Base-by-base conservation (phyloP, 208 protist genomes). In the Tritrichomonas musculus region DNA sequence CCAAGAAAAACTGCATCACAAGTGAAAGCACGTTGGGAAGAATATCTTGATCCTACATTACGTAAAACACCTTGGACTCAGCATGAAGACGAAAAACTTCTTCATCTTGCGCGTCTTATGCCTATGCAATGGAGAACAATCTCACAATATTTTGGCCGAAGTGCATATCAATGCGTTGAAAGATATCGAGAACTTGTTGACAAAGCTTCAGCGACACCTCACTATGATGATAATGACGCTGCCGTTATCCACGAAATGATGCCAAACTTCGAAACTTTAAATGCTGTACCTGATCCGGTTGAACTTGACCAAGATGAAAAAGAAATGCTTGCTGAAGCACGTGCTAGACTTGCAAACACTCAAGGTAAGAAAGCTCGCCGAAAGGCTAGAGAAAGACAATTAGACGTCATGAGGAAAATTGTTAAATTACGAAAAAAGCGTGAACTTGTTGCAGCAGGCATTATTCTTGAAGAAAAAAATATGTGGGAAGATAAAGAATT, bases 31-130 rank as follows among this genome's bases (percentile, higher is more conserved):
- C 96, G 98, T 11, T 99, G 98, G 98, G 97, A 99, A 93, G 98
- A 98, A 95, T 99, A 99, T 97, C 97, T 99, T 17, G 98, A 99
- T 94, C 99, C 98, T 22, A 97, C 95, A 55, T 98, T 99, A 65
- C 98, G 99, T 95, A 99, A 99, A 94, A 99, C 99, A 25, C 98
- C 98, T 93, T 99, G 99, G 99, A 98, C 96, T 20, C 94, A 96
- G 25, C 98, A 99, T 92, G 99, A 99, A 94, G 99, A 99, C 94
- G 98, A 99, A 93, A 98, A 98, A 94, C 97, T 99, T 39, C 96
- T 99, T 25, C 98, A 99, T 96, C 96, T 99, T 0, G 98, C 92
- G 98, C 98, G 88, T 9, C 95, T 99, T 27, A 99, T 99, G 94
- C 98, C 99, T 0, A 97, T 96, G 22, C 98, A 99, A 95, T 99